A percentile compares a stretch with the other conserved stretches of the same genome.
Conservation (phyloP, 768 basidiomycete genomes). For the Hysterangium stoloniferum region DNA sequence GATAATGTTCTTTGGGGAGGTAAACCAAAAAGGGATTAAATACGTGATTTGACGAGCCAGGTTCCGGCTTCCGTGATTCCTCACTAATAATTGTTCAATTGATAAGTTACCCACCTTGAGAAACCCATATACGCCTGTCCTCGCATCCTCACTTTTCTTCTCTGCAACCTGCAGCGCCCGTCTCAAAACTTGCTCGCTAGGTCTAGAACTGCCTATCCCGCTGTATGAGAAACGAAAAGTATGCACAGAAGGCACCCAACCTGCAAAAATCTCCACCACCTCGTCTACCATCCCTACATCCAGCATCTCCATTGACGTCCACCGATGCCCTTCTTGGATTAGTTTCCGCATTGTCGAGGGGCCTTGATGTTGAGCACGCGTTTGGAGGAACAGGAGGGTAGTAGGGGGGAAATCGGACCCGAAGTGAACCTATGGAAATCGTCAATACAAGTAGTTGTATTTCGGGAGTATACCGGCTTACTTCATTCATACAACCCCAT, state of each 20-base stretch:
- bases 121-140: constrained; percentile 59
- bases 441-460: too few relatives aligned
- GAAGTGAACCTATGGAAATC: constrained; percentile 24
- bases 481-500: constrained; percentile 38
- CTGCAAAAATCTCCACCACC: constrained; percentile 25
- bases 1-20: too few relatives aligned
- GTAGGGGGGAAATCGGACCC: constrained; percentile 33
- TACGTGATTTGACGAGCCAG: too few relatives aligned
- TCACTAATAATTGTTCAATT: too few relatives aligned
- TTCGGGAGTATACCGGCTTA: neutral
- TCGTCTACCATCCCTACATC: constrained; percentile 27
- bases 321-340: constrained; percentile 27
- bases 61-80: too few relatives aligned
- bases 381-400: constrained; percentile 26
- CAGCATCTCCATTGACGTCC: constrained; percentile 28
- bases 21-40: too few relatives aligned
- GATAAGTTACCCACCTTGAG: constrained; percentile 45
- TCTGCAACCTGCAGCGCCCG: constrained; percentile 60
- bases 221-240: neutral
- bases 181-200: constrained; percentile 49
- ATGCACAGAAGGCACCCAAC: constrained; percentile 30
- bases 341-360: constrained; percentile 26
- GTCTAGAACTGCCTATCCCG: neutral
- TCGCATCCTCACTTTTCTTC: constrained; percentile 41
- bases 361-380: constrained; percentile 21